These are phyloP conservation scores for Vitis amurensis DNA, from an alignment of 164 flowering plant genomes.

Conservation along the genomic window DNA sequence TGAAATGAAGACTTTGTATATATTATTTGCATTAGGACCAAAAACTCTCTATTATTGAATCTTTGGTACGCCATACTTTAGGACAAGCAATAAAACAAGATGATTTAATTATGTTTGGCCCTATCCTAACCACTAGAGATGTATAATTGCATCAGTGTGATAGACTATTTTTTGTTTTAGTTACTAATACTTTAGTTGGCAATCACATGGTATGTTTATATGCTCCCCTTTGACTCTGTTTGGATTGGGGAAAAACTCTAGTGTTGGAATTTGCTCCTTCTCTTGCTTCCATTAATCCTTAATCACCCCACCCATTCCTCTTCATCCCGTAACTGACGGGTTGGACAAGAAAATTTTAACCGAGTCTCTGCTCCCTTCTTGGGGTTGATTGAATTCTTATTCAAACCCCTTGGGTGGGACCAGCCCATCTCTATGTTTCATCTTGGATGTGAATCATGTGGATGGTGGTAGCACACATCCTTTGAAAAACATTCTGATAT, in stretches of 20 bases:
- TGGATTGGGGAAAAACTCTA: slow-evolving; percentile 13
- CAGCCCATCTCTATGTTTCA: background rate
- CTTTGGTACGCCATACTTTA: background rate
- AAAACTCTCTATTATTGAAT: background rate
- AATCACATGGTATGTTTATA: slow-evolving; percentile 33
- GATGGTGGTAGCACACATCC: slow-evolving; percentile 5
- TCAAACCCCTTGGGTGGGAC: too few relatives aligned
- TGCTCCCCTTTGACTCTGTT: slow-evolving; percentile 18
- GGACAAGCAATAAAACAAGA: too few relatives aligned
- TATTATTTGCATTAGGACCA: too few relatives aligned
- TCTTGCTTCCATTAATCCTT: background rate
- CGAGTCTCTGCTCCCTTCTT: too few relatives aligned
- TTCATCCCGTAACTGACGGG: too few relatives aligned
- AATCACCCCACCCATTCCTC: background rate
- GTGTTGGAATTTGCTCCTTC: slow-evolving; percentile 1
- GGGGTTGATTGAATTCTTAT: too few relatives aligned
- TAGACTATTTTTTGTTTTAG: too few relatives aligned
- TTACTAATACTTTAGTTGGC: slow-evolving; percentile 17
- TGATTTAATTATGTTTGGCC: background rate
- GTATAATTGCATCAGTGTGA: slow-evolving; percentile 2
- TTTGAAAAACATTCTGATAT: slow-evolving; percentile 4
- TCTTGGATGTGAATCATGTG: background rate
- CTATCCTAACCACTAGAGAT: slow-evolving; percentile 2
- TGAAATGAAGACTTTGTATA: too few relatives aligned
- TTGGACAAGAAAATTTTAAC: too few relatives aligned